Conservation (phyloP, 345 rosid species). For the Eucalyptus curtisii region DNA sequence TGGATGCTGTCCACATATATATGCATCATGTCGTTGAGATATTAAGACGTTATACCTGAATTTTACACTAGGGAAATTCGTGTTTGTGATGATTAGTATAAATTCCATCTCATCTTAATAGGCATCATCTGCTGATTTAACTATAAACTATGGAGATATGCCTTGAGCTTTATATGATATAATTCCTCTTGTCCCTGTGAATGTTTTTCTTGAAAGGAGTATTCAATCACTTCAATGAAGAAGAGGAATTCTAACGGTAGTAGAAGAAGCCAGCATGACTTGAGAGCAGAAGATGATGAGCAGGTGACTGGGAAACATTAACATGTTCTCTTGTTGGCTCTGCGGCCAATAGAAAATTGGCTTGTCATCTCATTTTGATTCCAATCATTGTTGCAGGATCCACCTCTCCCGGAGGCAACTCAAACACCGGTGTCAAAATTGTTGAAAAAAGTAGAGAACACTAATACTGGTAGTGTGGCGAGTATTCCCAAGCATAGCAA, state of each 20-base stretch:
- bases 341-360: background rate
- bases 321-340: background rate
- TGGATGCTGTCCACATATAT: background rate
- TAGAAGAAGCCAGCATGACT: constrained; percentile 23
- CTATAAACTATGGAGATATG: background rate
- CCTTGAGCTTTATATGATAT: background rate
- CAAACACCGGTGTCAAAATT: constrained; percentile 55
- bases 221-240: constrained; percentile 51
- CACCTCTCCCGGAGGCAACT: constrained; percentile 24
- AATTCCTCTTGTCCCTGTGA: background rate
- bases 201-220: constrained; percentile 24
- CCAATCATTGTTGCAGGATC: constrained; percentile 22
- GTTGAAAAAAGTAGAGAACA: constrained; percentile 38
- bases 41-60: background rate
- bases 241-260: constrained; percentile 29
- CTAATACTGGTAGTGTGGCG: constrained; percentile 30
- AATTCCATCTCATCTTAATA: background rate
- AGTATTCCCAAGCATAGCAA: constrained; percentile 53
- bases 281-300: constrained; percentile 25
- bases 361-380: background rate
- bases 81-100: background rate
- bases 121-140: background rate
- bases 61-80: background rate
- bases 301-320: constrained; percentile 18
- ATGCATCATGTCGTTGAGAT: background rate